Percentiles rank a stretch among this genome's conserved stretches.
Conservation (phyloP, 2,329 filamentous ascomycete genomes). For the Colletotrichum sp. region DNA sequence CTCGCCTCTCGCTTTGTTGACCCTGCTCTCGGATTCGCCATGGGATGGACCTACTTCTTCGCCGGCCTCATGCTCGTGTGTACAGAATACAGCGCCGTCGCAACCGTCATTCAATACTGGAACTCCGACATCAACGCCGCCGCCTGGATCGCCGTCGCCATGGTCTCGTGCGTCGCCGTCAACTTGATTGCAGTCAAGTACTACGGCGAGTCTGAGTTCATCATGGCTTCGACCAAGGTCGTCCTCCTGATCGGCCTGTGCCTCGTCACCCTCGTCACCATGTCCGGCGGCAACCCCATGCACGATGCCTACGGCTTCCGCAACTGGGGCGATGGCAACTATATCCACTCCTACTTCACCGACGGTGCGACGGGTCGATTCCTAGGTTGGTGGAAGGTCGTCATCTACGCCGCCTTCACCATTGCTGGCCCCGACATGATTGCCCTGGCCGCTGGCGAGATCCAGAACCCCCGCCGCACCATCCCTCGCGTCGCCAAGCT, state of each 20-base stretch:
- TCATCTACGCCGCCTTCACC: conserved; percentile 74
- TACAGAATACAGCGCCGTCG: conserved; percentile 48
- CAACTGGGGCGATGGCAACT: conserved; percentile 48
- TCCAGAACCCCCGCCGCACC: conserved; percentile 67
- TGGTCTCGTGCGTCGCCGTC: conserved; percentile 49
- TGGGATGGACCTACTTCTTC: conserved; percentile 53
- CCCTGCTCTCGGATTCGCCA: conserved; percentile 60
- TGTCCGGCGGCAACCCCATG: conserved; percentile 71
- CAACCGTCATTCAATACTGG: conserved; percentile 51
- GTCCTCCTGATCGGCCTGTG: conserved; percentile 59
- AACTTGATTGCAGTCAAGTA: conserved; percentile 52
- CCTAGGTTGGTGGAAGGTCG: conserved; percentile 57
- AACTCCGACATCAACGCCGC: conserved; percentile 45
- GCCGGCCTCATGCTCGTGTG: conserved; percentile 50
- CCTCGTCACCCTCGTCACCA: conserved; percentile 69
- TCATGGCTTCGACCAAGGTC: conserved; percentile 63
- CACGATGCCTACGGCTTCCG: conserved; percentile 69
- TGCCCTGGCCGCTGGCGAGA: conserved; percentile 59
- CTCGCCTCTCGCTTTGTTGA: conserved; percentile 61
- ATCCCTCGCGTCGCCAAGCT: conserved; percentile 75
- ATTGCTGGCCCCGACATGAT: conserved; percentile 73
- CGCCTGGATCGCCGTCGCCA: conserved; percentile 53
- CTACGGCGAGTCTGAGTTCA: conserved; percentile 49
- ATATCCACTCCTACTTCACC: conserved; percentile 37
- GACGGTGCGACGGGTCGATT: conserved; percentile 63